Evolutionary conservation across 2,329 filamentous ascomycete genomes (phyloP).

Genomic region (Dothistroma pini): DNA sequence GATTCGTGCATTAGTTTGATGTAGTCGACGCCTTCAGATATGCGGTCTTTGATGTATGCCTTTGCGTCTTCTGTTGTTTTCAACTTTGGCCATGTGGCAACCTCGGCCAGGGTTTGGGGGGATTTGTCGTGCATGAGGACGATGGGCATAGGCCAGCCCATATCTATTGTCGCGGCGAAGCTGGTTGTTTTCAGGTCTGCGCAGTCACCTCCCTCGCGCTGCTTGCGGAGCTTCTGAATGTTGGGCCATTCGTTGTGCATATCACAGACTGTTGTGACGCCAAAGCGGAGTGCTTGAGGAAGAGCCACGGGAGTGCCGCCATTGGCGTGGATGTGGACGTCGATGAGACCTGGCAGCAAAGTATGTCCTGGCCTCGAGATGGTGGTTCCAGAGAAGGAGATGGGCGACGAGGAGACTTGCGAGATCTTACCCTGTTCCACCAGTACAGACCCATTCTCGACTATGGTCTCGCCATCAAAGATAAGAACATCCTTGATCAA

Average conservation of each 20-base stretch:
- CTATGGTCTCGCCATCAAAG: conserved; percentile 45
- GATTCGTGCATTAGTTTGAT: conserved; percentile 53
- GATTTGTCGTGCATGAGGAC: conserved; percentile 39
- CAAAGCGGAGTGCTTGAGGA: conserved; percentile 47
- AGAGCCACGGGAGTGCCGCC: conserved; percentile 40
- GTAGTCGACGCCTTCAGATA: conserved; percentile 43
- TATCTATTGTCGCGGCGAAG: conserved; percentile 49
- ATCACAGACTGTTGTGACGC: conserved; percentile 51
- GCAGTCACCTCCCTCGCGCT: conserved; percentile 34
- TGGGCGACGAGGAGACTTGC: conserved; percentile 18
- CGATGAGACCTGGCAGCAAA: conserved; percentile 50
- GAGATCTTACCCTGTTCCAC: conserved; percentile 43
- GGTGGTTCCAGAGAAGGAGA: conserved; percentile 25
- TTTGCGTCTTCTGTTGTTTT: conserved; percentile 40
- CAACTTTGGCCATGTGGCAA: conserved; percentile 49
- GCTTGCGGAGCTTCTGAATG: conserved; percentile 33
- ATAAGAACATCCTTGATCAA: conserved; percentile 44
- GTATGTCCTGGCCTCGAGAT: conserved; percentile 48
- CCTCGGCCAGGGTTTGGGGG: conserved; percentile 36
- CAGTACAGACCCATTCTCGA: conserved; percentile 41
- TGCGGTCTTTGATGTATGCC: conserved; percentile 41
- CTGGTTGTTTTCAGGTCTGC: conserved; percentile 51
- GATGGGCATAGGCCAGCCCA: conserved; percentile 50
- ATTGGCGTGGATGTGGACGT: conserved; percentile 49
- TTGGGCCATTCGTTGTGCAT: conserved; percentile 38